phyloP scores from a whole-genome alignment of 345 rosid genomes.

The Brassica rapa region DNA sequence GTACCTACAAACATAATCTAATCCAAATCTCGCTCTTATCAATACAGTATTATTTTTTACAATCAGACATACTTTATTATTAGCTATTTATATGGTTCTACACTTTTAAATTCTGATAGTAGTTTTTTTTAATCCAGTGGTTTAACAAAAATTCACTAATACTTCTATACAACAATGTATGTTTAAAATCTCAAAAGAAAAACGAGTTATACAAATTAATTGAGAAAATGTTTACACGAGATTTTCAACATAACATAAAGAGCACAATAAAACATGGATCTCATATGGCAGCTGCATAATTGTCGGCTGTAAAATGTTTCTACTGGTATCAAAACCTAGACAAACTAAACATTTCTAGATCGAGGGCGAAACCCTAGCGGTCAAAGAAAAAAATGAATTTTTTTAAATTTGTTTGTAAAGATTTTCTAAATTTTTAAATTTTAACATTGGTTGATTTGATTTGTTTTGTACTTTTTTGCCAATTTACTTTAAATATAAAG shows the following conservation, averaged over 20 bases:
- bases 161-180: not conserved
- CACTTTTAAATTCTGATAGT: not conserved
- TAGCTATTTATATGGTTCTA: not conserved
- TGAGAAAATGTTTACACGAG: not conserved
- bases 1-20: not conserved
- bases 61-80: not conserved
- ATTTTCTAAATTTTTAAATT: too few species aligned
- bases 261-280: too few species aligned
- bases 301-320: not conserved
- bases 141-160: too few species aligned
- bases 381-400: too few species aligned
- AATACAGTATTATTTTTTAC: not conserved
- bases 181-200: too few species aligned
- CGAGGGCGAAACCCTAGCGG: not conserved
- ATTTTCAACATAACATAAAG: too few species aligned
- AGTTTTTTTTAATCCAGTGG: not conserved
- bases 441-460: too few species aligned
- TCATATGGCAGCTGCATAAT: too few species aligned
- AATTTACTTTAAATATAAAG: too few species aligned
- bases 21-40: slow-evolving; percentile 18
- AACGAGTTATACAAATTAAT: too few species aligned
- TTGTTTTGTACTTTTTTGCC: too few species aligned
- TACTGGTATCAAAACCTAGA: not conserved
- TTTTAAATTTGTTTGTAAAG: too few species aligned
- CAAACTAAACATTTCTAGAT: not conserved